Evolutionary conservation across 2,329 filamentous ascomycete species (phyloP), one percentile per base, ranked within the genome.

Genomic region (Cladosporium oxysporum): DNA sequence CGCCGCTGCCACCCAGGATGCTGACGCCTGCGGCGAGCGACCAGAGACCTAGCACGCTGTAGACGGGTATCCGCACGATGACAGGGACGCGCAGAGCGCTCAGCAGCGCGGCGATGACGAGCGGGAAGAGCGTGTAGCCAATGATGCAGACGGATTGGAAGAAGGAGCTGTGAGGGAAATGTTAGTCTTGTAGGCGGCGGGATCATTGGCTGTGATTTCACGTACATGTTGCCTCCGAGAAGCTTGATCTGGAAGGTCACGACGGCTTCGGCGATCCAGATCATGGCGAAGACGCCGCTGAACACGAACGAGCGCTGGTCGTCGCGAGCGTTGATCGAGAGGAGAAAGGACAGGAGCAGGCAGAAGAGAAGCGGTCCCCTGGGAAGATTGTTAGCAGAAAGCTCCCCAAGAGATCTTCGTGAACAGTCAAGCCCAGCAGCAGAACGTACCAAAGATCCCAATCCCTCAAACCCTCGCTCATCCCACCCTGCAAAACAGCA

Each of bases 181-280:
- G 77, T 80, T 69, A 79, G 74, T 66, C 49, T 41, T n/a, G 50
- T 66, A 5, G 31, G 50, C 12, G 12, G 8, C 16, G 18, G 69
- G 50, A 58, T 52, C 41, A 73, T n/a, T 14, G 58, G 23, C 18
- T 55, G 62, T 57, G 61, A 65, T 5, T 57, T 4, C 16, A 87
- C 93, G 80, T 83, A 98, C 94, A 99, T 97, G 82, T 95, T 97
- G 55, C 95, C 95, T 66, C 95, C 95, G 66, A 99, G 81, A 72
- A 99, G 83, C 82, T 96, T 97, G 79, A 99, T 98, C 84, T 99
- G 95, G 76, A 96, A 81, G n/a, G 95, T 99, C 66, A 99, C 95
- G 3, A 97, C 90, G 1, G 93, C 93, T 82, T 98, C 93, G 31
- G 93, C 95, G 66, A 99, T 88, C 95, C 95, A 99, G 63, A 99